Evolutionary conservation across 2,329 filamentous ascomycete species (phyloP), one percentile per base, ranked within the genome.

Genomic region (Emmonsiellopsis sp.): DNA sequence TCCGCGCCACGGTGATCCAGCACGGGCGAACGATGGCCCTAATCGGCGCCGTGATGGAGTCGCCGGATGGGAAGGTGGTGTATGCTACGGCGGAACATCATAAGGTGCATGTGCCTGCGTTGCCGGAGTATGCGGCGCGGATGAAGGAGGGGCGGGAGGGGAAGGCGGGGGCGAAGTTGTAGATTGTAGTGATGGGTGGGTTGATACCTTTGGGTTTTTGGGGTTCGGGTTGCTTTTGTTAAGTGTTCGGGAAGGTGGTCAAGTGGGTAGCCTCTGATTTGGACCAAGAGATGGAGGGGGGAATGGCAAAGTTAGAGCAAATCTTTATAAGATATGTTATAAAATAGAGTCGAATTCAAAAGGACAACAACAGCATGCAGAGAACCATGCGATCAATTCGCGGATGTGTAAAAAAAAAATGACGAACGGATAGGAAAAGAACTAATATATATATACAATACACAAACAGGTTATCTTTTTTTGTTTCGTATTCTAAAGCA

Each of bases 71-170:
- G 0, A 74, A 71, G 57, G 70, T 63, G 0, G 67, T 73, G 5
- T 79, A 76, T 58, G 76, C 72, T 51, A 77, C 76, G 1, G 75
- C 69, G 37, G 77, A 79, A 60, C 76, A 79, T 56, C 77, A 79
- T 61, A 79, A 79, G 57, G 75, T 79, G 9, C 70, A 71, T 50
- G 63, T 73, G 5, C 70, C 74, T 9, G 71, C 72, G 26, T 61
- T 60, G 43, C 55, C 65, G 16, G 67, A 73, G 45, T 72, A 77
- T 59, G 56, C 69, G 1, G 38, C 31, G 26, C 37, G 40, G 35
- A 32, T 55, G 35, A 50, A n/a, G 45, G 44, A 57, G 31, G n/a
- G 46, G 34, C 7, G 50, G 46, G 52, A 44, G 44, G 15, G 9
- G 32, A 45, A 20, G n/a, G 45, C n/a, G 30, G n/a, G 10, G 35